Conservation (phyloP, 139 green algal species). For the Yamagishiella unicocca region DNA sequence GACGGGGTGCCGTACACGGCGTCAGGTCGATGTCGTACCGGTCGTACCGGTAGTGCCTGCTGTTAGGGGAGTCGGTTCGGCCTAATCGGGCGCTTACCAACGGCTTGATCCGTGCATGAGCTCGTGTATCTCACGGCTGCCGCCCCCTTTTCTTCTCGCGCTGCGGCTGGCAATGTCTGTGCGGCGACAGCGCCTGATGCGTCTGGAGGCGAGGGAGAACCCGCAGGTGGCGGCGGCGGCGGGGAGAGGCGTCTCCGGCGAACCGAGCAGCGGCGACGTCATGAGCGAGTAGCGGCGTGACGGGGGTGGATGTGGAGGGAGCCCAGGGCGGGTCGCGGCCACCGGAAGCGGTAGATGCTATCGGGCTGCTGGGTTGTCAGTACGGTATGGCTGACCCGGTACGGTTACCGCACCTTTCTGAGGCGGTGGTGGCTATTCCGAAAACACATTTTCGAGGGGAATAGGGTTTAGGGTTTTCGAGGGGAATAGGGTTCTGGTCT, state of each 20-base stretch:
- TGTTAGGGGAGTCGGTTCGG: not conserved
- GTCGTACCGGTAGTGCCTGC: not conserved
- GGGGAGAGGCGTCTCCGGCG: not conserved
- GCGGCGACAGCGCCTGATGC: not conserved
- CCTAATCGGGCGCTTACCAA: not conserved
- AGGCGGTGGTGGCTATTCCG: no score
- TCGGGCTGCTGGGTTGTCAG: no score
- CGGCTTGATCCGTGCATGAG: not conserved
- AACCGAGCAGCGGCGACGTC: not conserved
- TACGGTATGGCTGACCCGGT: no score
- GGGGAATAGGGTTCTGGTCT: no score
- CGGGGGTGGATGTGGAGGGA: no score
- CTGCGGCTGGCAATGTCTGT: not conserved
- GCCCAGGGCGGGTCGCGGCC: no score
- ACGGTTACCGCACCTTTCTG: no score
- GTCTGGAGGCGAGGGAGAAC: conserved; percentile 1
- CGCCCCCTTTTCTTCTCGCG: not conserved
- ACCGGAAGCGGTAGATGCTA: no score
- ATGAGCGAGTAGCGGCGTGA: not conserved
- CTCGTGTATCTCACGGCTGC: not conserved
- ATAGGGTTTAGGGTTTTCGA: no score
- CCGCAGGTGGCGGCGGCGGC: not conserved
- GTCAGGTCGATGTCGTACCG: not conserved
- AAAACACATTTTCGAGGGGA: no score
- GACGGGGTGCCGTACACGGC: not conserved